A percentile compares a stretch with the other conserved stretches of the same genome.
phyloP scores from a whole-genome alignment of 805 yeast genomes.

The Torulaspora franciscae region DNA sequence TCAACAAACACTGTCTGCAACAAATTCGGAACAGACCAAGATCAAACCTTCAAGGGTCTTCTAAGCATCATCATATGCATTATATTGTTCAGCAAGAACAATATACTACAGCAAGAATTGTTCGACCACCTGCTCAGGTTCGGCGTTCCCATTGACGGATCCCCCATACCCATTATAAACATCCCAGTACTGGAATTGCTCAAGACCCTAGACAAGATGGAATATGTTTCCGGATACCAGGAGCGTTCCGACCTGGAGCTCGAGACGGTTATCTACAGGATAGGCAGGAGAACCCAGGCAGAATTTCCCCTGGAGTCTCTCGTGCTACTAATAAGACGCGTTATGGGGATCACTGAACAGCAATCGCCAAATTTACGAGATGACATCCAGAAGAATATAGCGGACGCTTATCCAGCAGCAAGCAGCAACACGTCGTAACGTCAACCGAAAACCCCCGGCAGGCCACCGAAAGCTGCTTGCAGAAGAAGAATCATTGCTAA shows the following conservation, averaged over 20 bases:
- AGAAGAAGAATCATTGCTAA: neutral
- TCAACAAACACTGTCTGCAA: constrained; percentile 15
- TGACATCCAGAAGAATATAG: constrained; percentile 24
- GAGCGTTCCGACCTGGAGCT: constrained; percentile 27
- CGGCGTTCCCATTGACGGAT: constrained; percentile 31
- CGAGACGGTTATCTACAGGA: constrained; percentile 20
- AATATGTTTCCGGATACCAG: constrained; percentile 23
- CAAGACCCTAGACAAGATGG: constrained; percentile 20
- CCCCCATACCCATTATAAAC: constrained; percentile 25
- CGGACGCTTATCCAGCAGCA: constrained; percentile 23
- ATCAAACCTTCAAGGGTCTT: constrained; percentile 25
- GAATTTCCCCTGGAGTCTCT: constrained; percentile 27
- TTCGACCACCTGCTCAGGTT: constrained; percentile 16
- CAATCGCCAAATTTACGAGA: constrained; percentile 16
- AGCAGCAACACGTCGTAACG: neutral
- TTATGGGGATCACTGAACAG: constrained; percentile 19
- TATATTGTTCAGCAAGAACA: constrained; percentile 29
- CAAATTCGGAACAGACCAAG: constrained; percentile 19
- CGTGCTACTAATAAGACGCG: constrained; percentile 17
- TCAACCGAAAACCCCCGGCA: neutral
- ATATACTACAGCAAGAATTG: constrained; percentile 28
- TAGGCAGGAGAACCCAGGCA: constrained; percentile 29
- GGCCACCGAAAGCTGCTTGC: neutral
- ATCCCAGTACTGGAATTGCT: constrained; percentile 24
- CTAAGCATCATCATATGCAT: constrained; percentile 20